phyloP scores from a whole-genome alignment of 108 stramenopile species.

The Chaetoceros muelleri region DNA sequence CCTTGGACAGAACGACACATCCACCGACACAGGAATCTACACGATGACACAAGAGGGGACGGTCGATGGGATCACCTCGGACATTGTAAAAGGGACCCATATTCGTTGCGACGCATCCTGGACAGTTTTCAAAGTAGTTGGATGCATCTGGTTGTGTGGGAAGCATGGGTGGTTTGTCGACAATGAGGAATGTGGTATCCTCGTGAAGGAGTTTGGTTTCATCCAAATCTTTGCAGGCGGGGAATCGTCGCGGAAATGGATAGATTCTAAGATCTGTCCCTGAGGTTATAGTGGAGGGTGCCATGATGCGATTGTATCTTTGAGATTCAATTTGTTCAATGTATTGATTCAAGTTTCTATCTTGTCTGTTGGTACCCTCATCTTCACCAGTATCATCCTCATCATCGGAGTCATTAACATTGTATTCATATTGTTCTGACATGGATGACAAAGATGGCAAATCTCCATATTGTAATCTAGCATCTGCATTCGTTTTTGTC shows the following conservation, averaged over 20 bases:
- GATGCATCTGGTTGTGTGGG: constrained; percentile 84
- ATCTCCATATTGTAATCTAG: constrained; percentile 18
- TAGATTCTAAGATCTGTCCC: constrained; percentile 78
- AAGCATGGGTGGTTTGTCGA: constrained; percentile 87
- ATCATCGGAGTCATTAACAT: constrained; percentile 10
- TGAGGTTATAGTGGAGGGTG: constrained; percentile 44
- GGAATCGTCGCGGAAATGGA: constrained; percentile 70
- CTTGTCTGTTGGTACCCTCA: constrained; percentile 19
- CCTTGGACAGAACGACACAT: constrained; percentile 81
- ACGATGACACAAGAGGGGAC: constrained; percentile 77
- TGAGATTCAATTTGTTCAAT: constrained; percentile 49
- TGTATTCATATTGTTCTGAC: background rate
- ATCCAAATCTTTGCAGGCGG: constrained; percentile 38
- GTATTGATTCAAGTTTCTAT: constrained; percentile 60
- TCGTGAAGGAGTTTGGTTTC: constrained; percentile 46
- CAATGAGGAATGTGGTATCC: constrained; percentile 81
- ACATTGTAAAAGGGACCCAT: constrained; percentile 76
- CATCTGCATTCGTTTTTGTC: constrained; percentile 1
- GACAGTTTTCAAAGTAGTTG: constrained; percentile 78
- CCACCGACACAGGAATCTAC: constrained; percentile 82
- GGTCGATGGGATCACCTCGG: constrained; percentile 31
- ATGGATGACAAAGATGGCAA: too few relatives aligned
- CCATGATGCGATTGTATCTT: constrained; percentile 62
- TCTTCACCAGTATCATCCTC: constrained; percentile 10
- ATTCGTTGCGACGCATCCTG: constrained; percentile 60